Conservation (phyloP, 129 eudicot genomes). For the Lonicera japonica region DNA sequence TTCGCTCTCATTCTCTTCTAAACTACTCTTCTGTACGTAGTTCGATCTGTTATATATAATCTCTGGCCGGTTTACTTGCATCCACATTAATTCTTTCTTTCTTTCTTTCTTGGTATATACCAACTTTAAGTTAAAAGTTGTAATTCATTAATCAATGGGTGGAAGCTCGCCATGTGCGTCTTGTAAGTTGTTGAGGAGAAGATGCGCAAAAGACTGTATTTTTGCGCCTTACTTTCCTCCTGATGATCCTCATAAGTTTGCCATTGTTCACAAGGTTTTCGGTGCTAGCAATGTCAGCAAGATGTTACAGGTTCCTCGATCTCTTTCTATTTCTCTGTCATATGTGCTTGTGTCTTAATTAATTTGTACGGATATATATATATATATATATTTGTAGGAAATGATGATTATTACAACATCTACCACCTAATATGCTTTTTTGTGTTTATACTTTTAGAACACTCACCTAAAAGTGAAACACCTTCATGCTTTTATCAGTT, state of each 20-base stretch:
- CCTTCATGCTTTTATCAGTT: too few relatives aligned
- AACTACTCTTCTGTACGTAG: conserved; percentile 33
- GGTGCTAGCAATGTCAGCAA: conserved; percentile 98
- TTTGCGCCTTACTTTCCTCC: conserved; percentile 97
- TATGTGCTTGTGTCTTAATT: too few relatives aligned
- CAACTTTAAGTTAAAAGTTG: conserved; percentile 8
- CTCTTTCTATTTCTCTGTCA: conserved; percentile 1
- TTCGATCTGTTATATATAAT: conserved; percentile 2
- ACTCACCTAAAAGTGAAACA: too few relatives aligned
- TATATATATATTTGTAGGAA: too few relatives aligned
- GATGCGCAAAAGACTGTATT: conserved; percentile 86
- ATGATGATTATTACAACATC: too few relatives aligned
- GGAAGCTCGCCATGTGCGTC: conserved; percentile 98
- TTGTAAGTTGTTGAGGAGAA: conserved; percentile 81
- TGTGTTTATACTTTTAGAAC: too few relatives aligned
- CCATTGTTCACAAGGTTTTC: conserved; percentile 93
- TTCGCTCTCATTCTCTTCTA: conserved; percentile 51
- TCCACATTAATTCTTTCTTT: conserved; percentile 6
- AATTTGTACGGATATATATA: too few relatives aligned
- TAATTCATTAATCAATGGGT: conserved; percentile 25
- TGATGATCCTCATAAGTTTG: conserved; percentile 96
- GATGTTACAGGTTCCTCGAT: conserved; percentile 80
- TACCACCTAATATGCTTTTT: background rate
- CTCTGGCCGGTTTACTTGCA: too few relatives aligned
- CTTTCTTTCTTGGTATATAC: background rate